Evolutionary conservation across 129 eudicot species (phyloP).

Genomic region (Flaveria trinervia): DNA sequence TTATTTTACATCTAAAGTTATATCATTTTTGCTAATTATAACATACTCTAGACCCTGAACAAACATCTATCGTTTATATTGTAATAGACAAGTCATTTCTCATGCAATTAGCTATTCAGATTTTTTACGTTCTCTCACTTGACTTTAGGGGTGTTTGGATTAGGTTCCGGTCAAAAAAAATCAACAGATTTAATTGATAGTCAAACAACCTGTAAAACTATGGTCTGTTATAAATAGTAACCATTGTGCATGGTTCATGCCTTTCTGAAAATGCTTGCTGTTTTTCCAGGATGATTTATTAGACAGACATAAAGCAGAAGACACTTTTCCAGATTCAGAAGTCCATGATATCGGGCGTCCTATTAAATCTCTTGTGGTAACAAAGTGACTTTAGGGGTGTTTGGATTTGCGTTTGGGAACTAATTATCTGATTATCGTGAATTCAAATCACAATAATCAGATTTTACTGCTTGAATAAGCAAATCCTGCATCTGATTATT

Average conservation of each 20-base stretch:
- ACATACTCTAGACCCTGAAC: not conserved
- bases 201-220: not conserved
- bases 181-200: not conserved
- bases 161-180: too few species aligned
- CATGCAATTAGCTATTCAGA: too few species aligned
- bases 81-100: not conserved
- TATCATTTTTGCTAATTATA: not conserved
- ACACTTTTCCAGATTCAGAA: conserved; percentile 57
- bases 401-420: conserved; percentile 1
- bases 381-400: not conserved
- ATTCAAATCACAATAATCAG: not conserved
- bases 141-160: too few species aligned
- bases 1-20: not conserved
- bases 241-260: not conserved
- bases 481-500: not conserved
- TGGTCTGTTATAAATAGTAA: not conserved
- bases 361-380: conserved; percentile 81
- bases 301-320: conserved; percentile 72
- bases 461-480: conserved; percentile 11
- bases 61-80: not conserved
- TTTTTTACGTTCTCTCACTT: too few species aligned
- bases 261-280: conserved; percentile 1
- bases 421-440: not conserved
- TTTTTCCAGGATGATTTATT: conserved; percentile 66
- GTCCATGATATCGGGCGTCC: conserved; percentile 66